Evolutionary conservation across 495 filamentous ascomycete genomes (phyloP), one percentile per base, ranked within the genome.

Genomic region (Aspergillus sclerotioniger): DNA sequence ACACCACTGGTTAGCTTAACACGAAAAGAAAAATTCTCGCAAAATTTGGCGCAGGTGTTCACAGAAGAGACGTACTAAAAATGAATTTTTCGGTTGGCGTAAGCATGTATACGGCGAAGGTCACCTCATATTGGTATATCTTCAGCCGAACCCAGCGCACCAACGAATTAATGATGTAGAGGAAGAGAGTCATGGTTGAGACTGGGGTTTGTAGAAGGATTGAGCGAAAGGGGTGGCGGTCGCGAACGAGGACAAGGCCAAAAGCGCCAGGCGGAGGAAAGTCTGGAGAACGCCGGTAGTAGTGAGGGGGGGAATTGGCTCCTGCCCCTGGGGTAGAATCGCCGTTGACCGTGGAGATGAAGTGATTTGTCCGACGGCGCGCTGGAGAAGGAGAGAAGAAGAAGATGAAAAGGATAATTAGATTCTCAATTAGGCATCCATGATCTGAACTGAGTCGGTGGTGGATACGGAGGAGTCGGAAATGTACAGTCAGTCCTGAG

Each of bases 61-160:
- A 31, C 28, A 43, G 31, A 51, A 53, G 19, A 21, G 45, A 75
- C 84, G 44, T 83, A 91, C 88, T 92, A 77, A 93, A 90, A 67
- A 93, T 87, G 74, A 92, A 86, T 61, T 90, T 90, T 73, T 93
- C 89, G 6, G 85, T 89, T 5, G 88, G 84, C 12, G 89, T 92
- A 33, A 93, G 81, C 89, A 93, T 93, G 78, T 93, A 93, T 20
- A 92, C 78, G 45, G 87, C 83, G 69, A 90, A 90, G 5, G 90
- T 91, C 63, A 92, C 90, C 69, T 92, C 89, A 70, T 91, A 92
- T 71, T 93, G 89, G 70, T 93, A 93, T 56, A 85, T 82, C 76
- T 93, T 93, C 57, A 88, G 78, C 66, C 86, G 86, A 54, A 92
- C 75, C 82, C 87, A 88, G 54, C 82, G 80, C 39, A 87, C 65